Base-by-base conservation (phyloP, 306 rosid genomes). In the Malus asiatica region DNA sequence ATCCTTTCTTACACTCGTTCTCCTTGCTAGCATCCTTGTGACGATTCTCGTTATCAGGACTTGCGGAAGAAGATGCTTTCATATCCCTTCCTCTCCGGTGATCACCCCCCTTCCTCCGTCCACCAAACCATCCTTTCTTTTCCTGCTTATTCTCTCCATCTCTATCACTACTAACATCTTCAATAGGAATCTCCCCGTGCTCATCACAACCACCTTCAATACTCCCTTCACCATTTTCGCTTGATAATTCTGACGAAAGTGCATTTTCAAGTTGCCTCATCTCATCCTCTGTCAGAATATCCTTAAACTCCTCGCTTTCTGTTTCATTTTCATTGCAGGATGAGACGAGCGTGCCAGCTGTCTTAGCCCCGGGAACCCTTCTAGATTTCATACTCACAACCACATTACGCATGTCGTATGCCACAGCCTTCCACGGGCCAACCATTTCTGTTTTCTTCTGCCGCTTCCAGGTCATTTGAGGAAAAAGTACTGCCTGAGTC, bases 81-180 rank as follows among this genome's bases (percentile, higher is more conserved):
- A 33, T 72, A 61, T 90, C 93, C 83, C 88, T 90, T 76, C 84
- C 91, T 86, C 87, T 92, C 77, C 92, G 85, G 27, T 70, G 88
- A 80, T 86, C 98, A n/a, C 89, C 98, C 46, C 90, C 87, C 86
- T 88, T 92, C 80, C 97, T 90, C 98, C 98, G 90, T 61, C 98
- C 99, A 77, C 93, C 91, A 80, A 92, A 92, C 98, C 98, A 92
- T 77, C 99, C 98, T 85, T 89, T 92, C 87, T 89, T 96, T 80
- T 89, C 98, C 80, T 83, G 93, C 76, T 85, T 90, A 62, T 25
- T 82, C 80, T 90, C 98, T 66, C 82, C 96, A 86, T 83, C 82
- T 83, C 68, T 79, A 80, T 73, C 85, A 70, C 82, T 67, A 77
- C 73, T 84, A 15, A 23, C 80, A 11, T 89, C 97, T 80, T 88